Evolutionary conservation across 768 basidiomycete species (phyloP), one percentile per base, ranked within the genome.

Genomic region (Tephrocybe sp.): DNA sequence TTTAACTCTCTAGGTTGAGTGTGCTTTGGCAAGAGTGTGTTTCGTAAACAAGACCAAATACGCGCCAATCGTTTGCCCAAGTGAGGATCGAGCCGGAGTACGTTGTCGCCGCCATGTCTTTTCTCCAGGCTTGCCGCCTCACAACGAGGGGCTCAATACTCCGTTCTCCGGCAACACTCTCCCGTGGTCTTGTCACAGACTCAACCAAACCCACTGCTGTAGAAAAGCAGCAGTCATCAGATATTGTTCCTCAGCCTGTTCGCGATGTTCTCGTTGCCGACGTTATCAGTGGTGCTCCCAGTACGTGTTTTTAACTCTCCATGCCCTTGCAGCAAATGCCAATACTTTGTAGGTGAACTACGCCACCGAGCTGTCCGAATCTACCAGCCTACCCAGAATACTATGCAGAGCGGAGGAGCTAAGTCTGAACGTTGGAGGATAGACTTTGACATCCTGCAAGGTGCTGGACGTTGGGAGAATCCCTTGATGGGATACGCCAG

Each of bases 401-500:
- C 95, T 3, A 98, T 96, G 84, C 94, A 98, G 70, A 94, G 92
- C 48, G 96, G 92, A 43, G 78, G 84, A 36, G 85, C 83, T 46
- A 94, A 94, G 69, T 81, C 83, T 10, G 80, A 87, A 58, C 84
- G 88, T 60, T 99, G 96, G 96, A 77, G 92, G 57, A 83, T 99
- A 62, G 96, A 98, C 68, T 98, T 86, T 76, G 96, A 98, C 61
- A 84, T 84, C 50, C 73, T 98, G n/a, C 83, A 82, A 51, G 92
- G 95, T 31, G 85, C 80, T 23, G 93, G 91, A 11, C 80, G 96
- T 45, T 99, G 96, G 96, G 94, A 98, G 78, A 99, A 98, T 64
- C 92, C 92, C 4, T 67, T 99, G 58, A 99, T 98, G 92, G 96
- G 96, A 39, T 99, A 82, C 77, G 95, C 94, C 0, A 90, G 87